A percentile compares a stretch with the other conserved stretches of the same genome.
These are phyloP conservation scores for Coffea canephora DNA, from an alignment of 257 asterid genomes.

Conservation along the genomic window DNA sequence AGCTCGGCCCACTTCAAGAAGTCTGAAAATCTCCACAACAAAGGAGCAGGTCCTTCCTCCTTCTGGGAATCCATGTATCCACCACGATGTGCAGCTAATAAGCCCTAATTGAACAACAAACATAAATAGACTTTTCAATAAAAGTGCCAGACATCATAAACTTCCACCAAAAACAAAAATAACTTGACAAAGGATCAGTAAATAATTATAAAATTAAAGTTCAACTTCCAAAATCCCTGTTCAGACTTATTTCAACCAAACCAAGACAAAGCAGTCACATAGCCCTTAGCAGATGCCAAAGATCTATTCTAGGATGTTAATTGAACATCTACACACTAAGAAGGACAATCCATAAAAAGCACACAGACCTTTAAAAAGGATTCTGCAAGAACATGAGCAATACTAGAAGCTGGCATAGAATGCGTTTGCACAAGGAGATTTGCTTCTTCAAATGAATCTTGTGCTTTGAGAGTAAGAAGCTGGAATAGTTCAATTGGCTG, in stretches of 20 bases:
- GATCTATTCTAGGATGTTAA: background rate
- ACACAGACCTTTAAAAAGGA: conserved; percentile 80
- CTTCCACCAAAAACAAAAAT: background rate
- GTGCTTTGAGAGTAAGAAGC: conserved; percentile 94
- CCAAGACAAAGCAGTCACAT: background rate
- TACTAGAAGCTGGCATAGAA: conserved; percentile 88
- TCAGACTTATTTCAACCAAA: background rate
- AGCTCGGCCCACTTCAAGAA: conserved; percentile 99
- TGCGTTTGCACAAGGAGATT: conserved; percentile 76
- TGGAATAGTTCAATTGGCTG: conserved; percentile 91
- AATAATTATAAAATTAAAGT: background rate
- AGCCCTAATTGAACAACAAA: conserved; percentile 51
- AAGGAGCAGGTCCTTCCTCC: conserved; percentile 99
- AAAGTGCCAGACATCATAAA: background rate
- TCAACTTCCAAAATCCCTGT: background rate
- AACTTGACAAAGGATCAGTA: background rate
- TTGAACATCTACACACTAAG: background rate
- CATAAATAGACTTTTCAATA: background rate
- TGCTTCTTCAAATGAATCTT: conserved; percentile 94
- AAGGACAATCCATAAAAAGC: background rate
- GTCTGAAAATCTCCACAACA: conserved; percentile 95
- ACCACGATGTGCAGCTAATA: conserved; percentile 99
- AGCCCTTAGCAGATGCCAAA: background rate
- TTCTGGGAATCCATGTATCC: conserved; percentile 98
- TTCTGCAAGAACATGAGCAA: conserved; percentile 97